Base-by-base conservation (phyloP, 495 filamentous ascomycete genomes). In the Corynascus novoguineensis region DNA sequence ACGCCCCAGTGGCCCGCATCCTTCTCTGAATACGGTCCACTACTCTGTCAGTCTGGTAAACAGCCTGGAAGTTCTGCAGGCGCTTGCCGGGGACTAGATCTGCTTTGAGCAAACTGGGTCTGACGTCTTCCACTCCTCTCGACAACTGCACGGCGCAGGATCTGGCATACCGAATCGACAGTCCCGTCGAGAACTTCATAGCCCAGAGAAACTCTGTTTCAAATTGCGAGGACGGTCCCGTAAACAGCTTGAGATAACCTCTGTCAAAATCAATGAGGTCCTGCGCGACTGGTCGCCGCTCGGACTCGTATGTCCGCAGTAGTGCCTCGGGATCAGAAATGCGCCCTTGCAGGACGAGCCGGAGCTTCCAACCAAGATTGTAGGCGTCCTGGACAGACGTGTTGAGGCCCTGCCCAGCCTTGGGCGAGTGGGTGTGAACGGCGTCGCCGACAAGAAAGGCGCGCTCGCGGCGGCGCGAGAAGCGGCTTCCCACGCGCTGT, bases 351-450 rank as follows among this genome's bases (percentile, higher is more conserved):
- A 70, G 27, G 2, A 86, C 84, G 32, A 79, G 68, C 0, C 79
- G 77, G 22, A 91, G 72, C 67, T 91, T 91, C 86, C 87, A 90
- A 27, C 83, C 86, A 1, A 90, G 78, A 54, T 89, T 90, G 66
- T 83, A 87, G 0, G 84, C 76, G 60, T 86, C 83, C 64, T 84
- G 81, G 71, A 86, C 82, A 12, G 71, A 75, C 1, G 85, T 81
- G 61, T 91, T 90, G 86, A 90, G 89, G 15, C 87, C 87, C 66
- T 88, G 86, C 0, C 86, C 86, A 2, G 84, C 85, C 71, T 88
- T 87, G 6, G 86, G 86, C 0, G 81, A 83, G 57, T 86, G 83
- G 0, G 80, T 84, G 57, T 85, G 83, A 0, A 82, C 75, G 5
- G 82, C 81, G 66, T 87, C 78, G 21, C 79, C 78, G 14, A 83